Percentiles rank a stretch among this genome's conserved stretches.
Evolutionary conservation across 192 early-diverging fungal genomes (phyloP).

Genomic region (Spinellus fusiger): DNA sequence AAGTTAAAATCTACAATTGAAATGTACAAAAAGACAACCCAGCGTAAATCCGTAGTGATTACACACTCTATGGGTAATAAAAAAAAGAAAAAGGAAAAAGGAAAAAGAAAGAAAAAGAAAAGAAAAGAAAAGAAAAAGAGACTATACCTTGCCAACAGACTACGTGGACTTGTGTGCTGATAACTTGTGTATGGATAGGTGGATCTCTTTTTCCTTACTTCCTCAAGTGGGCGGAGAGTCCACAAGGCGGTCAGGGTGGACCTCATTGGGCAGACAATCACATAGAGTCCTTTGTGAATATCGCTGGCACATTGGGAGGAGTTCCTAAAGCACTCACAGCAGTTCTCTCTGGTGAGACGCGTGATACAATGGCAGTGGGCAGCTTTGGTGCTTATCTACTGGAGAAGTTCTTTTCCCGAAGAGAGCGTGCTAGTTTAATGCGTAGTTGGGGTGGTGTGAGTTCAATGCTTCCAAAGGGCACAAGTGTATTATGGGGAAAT

Average conservation of each 20-base stretch:
- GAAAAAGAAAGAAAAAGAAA: not conserved
- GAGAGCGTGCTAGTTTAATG: slow-evolving; percentile 69
- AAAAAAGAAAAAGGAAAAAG: not conserved
- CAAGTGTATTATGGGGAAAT: slow-evolving; percentile 74
- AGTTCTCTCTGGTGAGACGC: slow-evolving; percentile 72
- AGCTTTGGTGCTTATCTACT: slow-evolving; percentile 70
- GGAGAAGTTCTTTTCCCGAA: slow-evolving; percentile 77
- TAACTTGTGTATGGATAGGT: slow-evolving; percentile 31
- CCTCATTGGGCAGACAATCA: slow-evolving; percentile 70
- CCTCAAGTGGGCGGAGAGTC: slow-evolving; percentile 77
- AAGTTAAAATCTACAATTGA: slow-evolving; percentile 71
- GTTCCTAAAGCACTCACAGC: slow-evolving; percentile 78
- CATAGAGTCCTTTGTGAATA: slow-evolving; percentile 74
- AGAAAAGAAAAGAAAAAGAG: too few species aligned
- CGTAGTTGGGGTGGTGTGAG: slow-evolving; percentile 77
- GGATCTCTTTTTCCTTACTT: slow-evolving; percentile 73
- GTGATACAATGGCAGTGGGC: slow-evolving; percentile 80
- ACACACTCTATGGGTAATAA: slow-evolving; percentile 61
- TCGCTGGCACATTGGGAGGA: slow-evolving; percentile 82
- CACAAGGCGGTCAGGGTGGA: slow-evolving; percentile 62
- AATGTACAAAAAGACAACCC: slow-evolving; percentile 34
- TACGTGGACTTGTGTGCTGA: not conserved
- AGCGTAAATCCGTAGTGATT: slow-evolving; percentile 50
- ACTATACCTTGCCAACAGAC: too few species aligned
- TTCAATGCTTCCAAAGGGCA: slow-evolving; percentile 81